These are phyloP conservation scores for Colletotrichum horii DNA, from an alignment of 2,329 filamentous ascomycete genomes.

Conservation along the genomic window DNA sequence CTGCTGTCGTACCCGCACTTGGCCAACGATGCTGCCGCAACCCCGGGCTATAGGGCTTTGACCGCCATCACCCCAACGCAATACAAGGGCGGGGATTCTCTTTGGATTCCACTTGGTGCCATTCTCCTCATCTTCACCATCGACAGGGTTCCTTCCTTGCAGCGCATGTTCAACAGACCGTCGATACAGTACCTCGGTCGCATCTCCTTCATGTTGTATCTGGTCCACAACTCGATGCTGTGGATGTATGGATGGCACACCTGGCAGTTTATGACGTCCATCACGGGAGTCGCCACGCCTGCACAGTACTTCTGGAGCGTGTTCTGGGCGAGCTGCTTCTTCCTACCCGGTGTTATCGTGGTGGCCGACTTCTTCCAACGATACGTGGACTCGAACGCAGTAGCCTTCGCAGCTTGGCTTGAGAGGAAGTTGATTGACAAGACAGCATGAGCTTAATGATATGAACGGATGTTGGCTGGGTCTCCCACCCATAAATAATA, in stretches of 20 bases:
- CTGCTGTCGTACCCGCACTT: not conserved
- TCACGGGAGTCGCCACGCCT: not conserved
- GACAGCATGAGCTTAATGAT: not conserved
- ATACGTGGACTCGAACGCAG: not conserved
- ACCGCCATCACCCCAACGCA: not conserved
- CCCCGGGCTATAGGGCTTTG: slow-evolving; percentile 1
- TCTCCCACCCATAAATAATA: not conserved
- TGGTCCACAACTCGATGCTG: slow-evolving; percentile 68
- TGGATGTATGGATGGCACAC: slow-evolving; percentile 51
- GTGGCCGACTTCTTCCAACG: slow-evolving; percentile 8
- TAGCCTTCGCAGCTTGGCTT: slow-evolving; percentile 1
- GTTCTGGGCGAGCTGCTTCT: not conserved
- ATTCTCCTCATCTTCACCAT: not conserved
- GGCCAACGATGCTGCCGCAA: not conserved
- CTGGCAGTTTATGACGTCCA: not conserved
- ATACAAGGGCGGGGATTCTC: not conserved
- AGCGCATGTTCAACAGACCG: slow-evolving; percentile 61
- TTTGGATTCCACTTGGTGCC: slow-evolving; percentile 6
- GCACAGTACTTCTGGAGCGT: not conserved
- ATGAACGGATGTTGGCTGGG: not conserved
- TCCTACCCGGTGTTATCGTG: not conserved
- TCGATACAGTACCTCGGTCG: slow-evolving; percentile 68
- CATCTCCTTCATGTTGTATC: slow-evolving; percentile 67
- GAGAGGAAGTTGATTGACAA: not conserved
- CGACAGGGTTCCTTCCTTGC: slow-evolving; percentile 47